Percentiles rank a stretch among this genome's conserved stretches.
phyloP scores from a whole-genome alignment of 805 yeast species.

The Candida chauliodis region DNA sequence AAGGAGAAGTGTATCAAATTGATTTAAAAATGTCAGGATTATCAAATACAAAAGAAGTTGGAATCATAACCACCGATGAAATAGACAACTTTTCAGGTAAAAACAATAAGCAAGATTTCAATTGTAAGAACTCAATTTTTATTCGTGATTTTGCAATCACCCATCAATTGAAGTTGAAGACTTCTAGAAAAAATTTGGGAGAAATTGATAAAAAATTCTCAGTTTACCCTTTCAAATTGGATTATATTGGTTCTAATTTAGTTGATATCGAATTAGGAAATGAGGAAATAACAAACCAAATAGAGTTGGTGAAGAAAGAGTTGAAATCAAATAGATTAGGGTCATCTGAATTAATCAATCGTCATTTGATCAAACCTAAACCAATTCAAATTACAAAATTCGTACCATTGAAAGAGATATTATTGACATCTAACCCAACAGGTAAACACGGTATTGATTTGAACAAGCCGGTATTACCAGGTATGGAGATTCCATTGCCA shows the following conservation, averaged over 20 bases:
- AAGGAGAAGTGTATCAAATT: slow-evolving; percentile 84
- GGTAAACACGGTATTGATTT: slow-evolving; percentile 69
- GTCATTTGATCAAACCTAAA: slow-evolving; percentile 70
- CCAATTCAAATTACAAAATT: slow-evolving; percentile 72
- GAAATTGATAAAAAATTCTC: slow-evolving; percentile 71
- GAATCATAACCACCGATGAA: slow-evolving; percentile 65
- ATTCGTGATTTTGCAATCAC: slow-evolving; percentile 84
- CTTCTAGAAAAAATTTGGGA: slow-evolving; percentile 67
- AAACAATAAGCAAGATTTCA: slow-evolving; percentile 51
- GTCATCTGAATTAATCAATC: slow-evolving; percentile 71
- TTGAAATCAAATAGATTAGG: slow-evolving; percentile 68
- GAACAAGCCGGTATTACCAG: slow-evolving; percentile 62
- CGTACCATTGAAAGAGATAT: slow-evolving; percentile 63
- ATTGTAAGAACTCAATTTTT: slow-evolving; percentile 66
- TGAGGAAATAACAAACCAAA: slow-evolving; percentile 36
- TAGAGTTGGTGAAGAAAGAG: slow-evolving; percentile 48
- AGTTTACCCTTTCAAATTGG: slow-evolving; percentile 88
- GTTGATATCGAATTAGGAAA: slow-evolving; percentile 28
- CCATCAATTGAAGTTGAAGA: slow-evolving; percentile 70
- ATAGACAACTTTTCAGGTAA: slow-evolving; percentile 64
- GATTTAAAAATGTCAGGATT: slow-evolving; percentile 80
- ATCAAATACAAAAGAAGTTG: slow-evolving; percentile 50
- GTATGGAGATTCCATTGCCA: slow-evolving; percentile 73
- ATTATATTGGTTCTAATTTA: slow-evolving; percentile 69
- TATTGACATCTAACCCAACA: slow-evolving; percentile 61